phyloP scores from a whole-genome alignment of 768 basidiomycete species.

The Crucibulum laeve region DNA sequence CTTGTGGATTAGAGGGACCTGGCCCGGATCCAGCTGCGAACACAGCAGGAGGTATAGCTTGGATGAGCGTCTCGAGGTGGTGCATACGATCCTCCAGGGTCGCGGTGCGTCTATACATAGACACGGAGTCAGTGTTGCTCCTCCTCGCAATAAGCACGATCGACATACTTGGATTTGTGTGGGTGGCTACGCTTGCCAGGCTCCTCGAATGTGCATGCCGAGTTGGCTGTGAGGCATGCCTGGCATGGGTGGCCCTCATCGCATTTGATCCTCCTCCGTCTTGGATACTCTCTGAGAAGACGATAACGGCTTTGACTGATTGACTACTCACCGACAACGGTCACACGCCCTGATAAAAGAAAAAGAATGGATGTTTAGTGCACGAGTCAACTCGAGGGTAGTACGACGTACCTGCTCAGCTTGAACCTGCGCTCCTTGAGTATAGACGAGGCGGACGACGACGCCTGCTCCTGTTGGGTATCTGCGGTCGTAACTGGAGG shows the following conservation, averaged over 20 bases:
- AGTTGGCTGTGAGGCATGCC: conserved; percentile 79
- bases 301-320: neutral
- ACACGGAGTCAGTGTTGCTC: conserved; percentile 2
- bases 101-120: conserved; percentile 56
- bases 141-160: neutral
- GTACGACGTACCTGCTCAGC: conserved; percentile 64
- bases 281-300: conserved; percentile 21
- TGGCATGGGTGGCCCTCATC: conserved; percentile 89
- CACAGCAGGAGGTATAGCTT: conserved; percentile 78
- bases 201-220: conserved; percentile 83
- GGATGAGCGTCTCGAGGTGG: conserved; percentile 79
- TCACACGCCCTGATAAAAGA: conserved; percentile 69
- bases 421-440: conserved; percentile 85
- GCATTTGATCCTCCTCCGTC: conserved; percentile 81
- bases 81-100: conserved; percentile 89
- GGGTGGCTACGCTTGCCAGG: conserved; percentile 82
- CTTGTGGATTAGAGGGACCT: conserved; percentile 23
- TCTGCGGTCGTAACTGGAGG: conserved; percentile 40
- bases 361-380: conserved; percentile 2
- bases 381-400: neutral
- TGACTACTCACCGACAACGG: conserved; percentile 72
- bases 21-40: conserved; percentile 64
- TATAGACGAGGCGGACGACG: conserved; percentile 38
- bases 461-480: conserved; percentile 35
- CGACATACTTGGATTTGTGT: conserved; percentile 80